A percentile compares a stretch with the other conserved stretches of the same genome.
Conservation (phyloP, 177 flowering plant species). For the Vitis hybrid region DNA sequence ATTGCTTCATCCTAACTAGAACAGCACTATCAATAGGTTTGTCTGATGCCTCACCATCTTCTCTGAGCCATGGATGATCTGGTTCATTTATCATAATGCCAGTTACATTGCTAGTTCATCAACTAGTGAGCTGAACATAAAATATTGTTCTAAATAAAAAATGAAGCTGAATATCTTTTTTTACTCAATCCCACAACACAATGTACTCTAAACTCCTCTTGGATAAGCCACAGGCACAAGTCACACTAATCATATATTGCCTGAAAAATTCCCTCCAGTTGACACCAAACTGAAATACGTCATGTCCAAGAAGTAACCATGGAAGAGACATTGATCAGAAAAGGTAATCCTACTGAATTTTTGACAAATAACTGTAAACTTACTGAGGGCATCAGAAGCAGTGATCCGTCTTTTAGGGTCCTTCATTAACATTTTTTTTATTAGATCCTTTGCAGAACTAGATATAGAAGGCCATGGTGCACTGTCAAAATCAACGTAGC, state of each 20-base stretch:
- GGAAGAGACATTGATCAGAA: not conserved
- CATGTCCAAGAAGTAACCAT: not conserved
- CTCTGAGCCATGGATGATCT: conserved; percentile 92
- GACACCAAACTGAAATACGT: not conserved
- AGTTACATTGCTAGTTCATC: not conserved
- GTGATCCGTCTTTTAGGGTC: conserved; percentile 78
- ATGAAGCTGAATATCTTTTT: too few relatives aligned
- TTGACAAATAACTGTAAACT: conserved; percentile 13
- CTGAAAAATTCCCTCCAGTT: not conserved
- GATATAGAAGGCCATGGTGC: conserved; percentile 92
- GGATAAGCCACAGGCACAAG: not conserved
- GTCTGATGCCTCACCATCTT: conserved; percentile 73
- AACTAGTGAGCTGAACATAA: too few relatives aligned
- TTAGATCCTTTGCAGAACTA: conserved; percentile 69
- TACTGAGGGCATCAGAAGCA: conserved; percentile 81
- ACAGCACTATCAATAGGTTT: conserved; percentile 89
- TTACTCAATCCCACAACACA: too few relatives aligned
- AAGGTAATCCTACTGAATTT: not conserved
- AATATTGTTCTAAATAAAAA: too few relatives aligned
- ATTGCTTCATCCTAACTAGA: conserved; percentile 85
- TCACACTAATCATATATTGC: not conserved
- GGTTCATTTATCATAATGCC: conserved; percentile 22
- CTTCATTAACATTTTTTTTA: conserved; percentile 66
- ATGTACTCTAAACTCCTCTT: not conserved
- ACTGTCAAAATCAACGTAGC: conserved; percentile 58